phyloP scores from a whole-genome alignment of 805 yeast species.

The Ogataea dorogensis region DNA sequence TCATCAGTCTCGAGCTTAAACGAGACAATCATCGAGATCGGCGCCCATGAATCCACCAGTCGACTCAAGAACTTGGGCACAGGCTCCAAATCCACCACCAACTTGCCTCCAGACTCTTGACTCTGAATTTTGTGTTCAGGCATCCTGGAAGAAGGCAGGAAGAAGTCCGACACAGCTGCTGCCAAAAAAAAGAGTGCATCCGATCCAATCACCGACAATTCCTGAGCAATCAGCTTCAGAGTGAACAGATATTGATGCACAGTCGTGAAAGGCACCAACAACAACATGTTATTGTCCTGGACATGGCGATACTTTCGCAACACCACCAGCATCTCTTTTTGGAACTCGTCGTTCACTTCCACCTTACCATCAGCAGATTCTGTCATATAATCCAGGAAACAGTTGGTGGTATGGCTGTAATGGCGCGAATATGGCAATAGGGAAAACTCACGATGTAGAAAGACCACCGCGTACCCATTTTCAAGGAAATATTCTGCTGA shows the following conservation, averaged over 20 bases:
- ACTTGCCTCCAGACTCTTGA: constrained; percentile 63
- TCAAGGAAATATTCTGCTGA: constrained; percentile 89
- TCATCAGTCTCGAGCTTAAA: constrained; percentile 92
- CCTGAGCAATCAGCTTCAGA: constrained; percentile 60
- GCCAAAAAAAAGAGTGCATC: constrained; percentile 82
- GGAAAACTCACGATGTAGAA: constrained; percentile 89
- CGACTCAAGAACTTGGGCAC: constrained; percentile 92
- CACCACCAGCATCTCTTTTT: constrained; percentile 57
- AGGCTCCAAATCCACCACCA: constrained; percentile 85
- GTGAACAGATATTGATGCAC: constrained; percentile 93
- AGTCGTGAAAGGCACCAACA: constrained; percentile 86
- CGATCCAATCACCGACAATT: constrained; percentile 52
- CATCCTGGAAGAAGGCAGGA: constrained; percentile 77
- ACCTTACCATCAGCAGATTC: constrained; percentile 50
- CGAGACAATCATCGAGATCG: constrained; percentile 88
- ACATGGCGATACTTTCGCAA: constrained; percentile 55
- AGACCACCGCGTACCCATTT: constrained; percentile 87
- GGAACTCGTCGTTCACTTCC: constrained; percentile 59
- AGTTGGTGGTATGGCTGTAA: constrained; percentile 78
- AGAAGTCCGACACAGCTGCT: constrained; percentile 97
- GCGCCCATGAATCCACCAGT: constrained; percentile 92
- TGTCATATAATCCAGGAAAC: constrained; percentile 79
- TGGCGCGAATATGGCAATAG: constrained; percentile 90
- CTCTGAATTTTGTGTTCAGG: constrained; percentile 97
- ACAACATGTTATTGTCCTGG: constrained; percentile 48